Base-by-base conservation (phyloP, 2,329 filamentous ascomycete genomes). In the Ophiostoma piceae region DNA sequence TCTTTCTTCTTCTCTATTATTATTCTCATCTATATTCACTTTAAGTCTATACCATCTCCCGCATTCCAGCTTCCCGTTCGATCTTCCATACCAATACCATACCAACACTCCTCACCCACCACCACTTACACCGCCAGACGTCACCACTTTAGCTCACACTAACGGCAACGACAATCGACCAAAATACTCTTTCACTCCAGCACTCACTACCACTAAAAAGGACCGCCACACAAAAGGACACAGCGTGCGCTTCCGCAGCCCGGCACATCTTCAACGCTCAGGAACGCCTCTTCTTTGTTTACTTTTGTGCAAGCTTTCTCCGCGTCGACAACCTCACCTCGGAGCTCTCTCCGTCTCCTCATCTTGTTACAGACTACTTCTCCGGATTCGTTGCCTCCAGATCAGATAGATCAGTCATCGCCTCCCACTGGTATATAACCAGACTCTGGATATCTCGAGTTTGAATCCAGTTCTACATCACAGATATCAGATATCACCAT, bases 51-150 rank as follows among this genome's bases (percentile, higher is more conserved):
- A 35, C 32, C n/a, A 14, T 11, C 51, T 57, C 22, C 51, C 51
- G 51, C 51, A 57, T 57, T 57, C 51, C 51, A 29, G 51, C 51
- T 22, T 8, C n/a, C 51, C 16, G 9, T 11, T 11, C 51, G 9
- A 22, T 57, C 51, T 12, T 26, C 47, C 51, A 57, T 57, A 47
- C 43, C 51, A 11, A 29, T 26, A 4, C 22, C 51, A 57, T 3
- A 35, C 35, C 35, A 29, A 29, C 26, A 6, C 35, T 6, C 35
- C 35, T 35, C 35, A 35, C 35, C 35, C 35, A 35, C 35, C 7
- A 57, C 51, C n/a, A 57, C 51, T 57, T 57, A 57, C 51, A 57
- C 51, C 51, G 51, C 51, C 51, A 57, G 22, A 57, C 51, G 51
- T 57, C 51, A 26, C 51, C 51, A 26, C 51, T 57, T 57, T 57